These are phyloP conservation scores for Solanum pimpinellifolium DNA, from an alignment of 257 asterid genomes.

Conservation along the genomic window DNA sequence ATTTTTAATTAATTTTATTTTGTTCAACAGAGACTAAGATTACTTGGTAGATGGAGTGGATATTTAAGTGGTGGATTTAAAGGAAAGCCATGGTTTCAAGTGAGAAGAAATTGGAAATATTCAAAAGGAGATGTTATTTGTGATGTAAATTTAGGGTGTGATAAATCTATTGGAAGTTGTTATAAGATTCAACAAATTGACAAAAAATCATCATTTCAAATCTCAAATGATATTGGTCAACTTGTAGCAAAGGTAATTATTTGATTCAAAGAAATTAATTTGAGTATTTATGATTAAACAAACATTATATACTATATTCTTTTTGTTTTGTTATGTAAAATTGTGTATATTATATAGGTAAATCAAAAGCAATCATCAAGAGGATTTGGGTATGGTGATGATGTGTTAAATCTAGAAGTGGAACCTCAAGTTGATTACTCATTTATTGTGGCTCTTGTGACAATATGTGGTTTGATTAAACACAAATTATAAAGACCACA, in stretches of 20 bases:
- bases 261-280: background rate
- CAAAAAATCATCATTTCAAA: conserved; percentile 34
- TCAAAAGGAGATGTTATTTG: conserved; percentile 14
- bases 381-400: conserved; percentile 61
- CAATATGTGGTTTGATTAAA: conserved; percentile 54
- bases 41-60: conserved; percentile 46
- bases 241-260: conserved; percentile 48
- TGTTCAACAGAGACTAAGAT: conserved; percentile 24
- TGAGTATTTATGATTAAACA: background rate
- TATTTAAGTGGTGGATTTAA: conserved; percentile 11
- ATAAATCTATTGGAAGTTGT: conserved; percentile 9
- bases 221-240: conserved; percentile 27
- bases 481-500: conserved; percentile 15
- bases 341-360: conserved; percentile 25
- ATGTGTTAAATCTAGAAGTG: conserved; percentile 54
- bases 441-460: conserved; percentile 58
- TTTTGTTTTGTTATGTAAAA: background rate
- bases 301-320: background rate
- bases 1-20: background rate
- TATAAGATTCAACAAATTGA: conserved; percentile 26
- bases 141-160: conserved; percentile 22
- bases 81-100: background rate
- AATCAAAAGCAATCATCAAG: conserved; percentile 32
- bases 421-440: conserved; percentile 53
- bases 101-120: conserved; percentile 22